Evolutionary conservation across 495 filamentous ascomycete genomes (phyloP).

Genomic region (Monascus purpureus): DNA sequence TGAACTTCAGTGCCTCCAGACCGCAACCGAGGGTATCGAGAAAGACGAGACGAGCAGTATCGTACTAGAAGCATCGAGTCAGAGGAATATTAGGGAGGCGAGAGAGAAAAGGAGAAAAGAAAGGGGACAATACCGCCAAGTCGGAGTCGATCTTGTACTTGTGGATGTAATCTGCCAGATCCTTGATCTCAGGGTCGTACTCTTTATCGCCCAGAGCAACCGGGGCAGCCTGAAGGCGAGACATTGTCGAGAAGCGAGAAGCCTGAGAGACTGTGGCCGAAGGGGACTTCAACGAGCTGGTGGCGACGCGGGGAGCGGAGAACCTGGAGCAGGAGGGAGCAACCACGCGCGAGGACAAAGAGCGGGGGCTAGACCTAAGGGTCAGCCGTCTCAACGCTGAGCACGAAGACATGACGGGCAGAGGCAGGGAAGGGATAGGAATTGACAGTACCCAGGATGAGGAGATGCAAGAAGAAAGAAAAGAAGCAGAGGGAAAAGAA

Average conservation of each 20-base stretch:
- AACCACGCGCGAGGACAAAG: constrained; percentile 26
- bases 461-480: constrained; percentile 7
- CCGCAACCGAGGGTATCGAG: constrained; percentile 95
- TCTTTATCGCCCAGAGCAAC: constrained; percentile 29
- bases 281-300: constrained; percentile 7
- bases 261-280: constrained; percentile 7
- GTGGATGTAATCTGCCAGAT: constrained; percentile 89
- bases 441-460: constrained; percentile 8
- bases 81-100: no score
- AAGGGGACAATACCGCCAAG: constrained; percentile 82
- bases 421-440: no score
- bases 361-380: constrained; percentile 33
- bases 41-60: constrained; percentile 80
- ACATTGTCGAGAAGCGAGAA: constrained; percentile 35
- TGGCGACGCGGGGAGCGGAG: constrained; percentile 9
- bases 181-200: constrained; percentile 83
- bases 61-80: constrained; percentile 49
- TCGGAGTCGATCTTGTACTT: constrained; percentile 82
- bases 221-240: constrained; percentile 26
- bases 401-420: constrained; percentile 20
- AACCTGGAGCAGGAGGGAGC: constrained; percentile 18
- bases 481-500: constrained; percentile 7
- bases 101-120: no score
- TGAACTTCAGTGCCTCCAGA: constrained; percentile 87
- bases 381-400: constrained; percentile 32